Evolutionary conservation across 2,329 filamentous ascomycete species (phyloP), one percentile per base, ranked within the genome.

Genomic region (Stemphylium beticola): DNA sequence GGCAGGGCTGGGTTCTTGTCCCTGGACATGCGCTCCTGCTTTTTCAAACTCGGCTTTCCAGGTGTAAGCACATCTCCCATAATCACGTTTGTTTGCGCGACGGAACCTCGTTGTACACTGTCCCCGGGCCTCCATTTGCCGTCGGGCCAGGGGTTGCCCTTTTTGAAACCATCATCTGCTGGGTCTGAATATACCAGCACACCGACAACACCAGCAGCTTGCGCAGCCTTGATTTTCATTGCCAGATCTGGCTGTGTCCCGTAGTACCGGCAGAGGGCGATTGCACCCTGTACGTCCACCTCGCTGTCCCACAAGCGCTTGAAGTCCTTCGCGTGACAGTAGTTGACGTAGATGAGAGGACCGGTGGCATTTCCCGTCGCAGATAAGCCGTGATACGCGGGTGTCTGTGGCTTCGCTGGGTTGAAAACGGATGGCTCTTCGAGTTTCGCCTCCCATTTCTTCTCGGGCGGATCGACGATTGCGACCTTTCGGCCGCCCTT

Each of bases 121-220:
- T 95, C 91, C 1, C 83, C 82, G 0, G 93, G 91, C 85, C 93
- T 89, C 75, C 83, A 96, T 20, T 87, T 85, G 32, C 92, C 93
- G 20, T 89, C 80, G 0, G 93, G 93, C 62, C 88, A 92, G 0
- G 85, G 82, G 0, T 86, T 81, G 4, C 92, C 93, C 62, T 85
- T 85, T 24, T 84, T 75, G 67, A 93, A 95, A 1, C 92, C 92
- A 70, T 96, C 90, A 45, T 97, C 89, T 1, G 83, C 82, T 0
- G 93, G 93, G 71, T 98, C 95, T 46, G 89, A 96, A 78, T 97
- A 99, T 53, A 96, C 90, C 51, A 99, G 85, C 67, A 92, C 96
- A 12, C 93, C 95, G 2, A 83, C 86, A 60, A 92, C 95, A 1
- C 95, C 95, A 12, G 90, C 91, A 65, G 91, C 74, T 75, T 97